A percentile compares a stretch with the other conserved stretches of the same genome.
These are phyloP conservation scores for Phoenix dactylifera DNA, from an alignment of 176 grass and related monocot genomes.

Conservation along the genomic window DNA sequence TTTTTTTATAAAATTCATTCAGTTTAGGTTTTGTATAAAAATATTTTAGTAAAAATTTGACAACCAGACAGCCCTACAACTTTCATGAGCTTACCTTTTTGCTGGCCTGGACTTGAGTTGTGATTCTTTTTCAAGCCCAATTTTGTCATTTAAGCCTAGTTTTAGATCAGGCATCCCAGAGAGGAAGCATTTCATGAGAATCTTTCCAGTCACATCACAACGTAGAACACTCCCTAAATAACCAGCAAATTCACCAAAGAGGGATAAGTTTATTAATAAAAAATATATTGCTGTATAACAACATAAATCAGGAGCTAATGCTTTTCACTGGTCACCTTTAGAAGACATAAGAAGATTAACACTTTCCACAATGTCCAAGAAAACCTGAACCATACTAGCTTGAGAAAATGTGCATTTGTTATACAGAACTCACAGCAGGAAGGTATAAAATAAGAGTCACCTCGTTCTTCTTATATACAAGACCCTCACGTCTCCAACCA, in stretches of 20 bases:
- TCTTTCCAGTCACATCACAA: slow-evolving; percentile 96
- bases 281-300: slow-evolving; percentile 1
- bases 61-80: no score
- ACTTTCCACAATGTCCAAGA: slow-evolving; percentile 99
- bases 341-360: slow-evolving; percentile 99
- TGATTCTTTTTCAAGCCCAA: slow-evolving; percentile 97
- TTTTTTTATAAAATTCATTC: no score
- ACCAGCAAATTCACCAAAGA: neutral
- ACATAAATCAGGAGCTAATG: neutral
- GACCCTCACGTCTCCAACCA: slow-evolving; percentile 98
- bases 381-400: slow-evolving; percentile 52
- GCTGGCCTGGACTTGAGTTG: slow-evolving; percentile 86
- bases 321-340: slow-evolving; percentile 54
- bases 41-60: no score
- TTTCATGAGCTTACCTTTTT: slow-evolving; percentile 46
- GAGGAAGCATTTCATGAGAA: slow-evolving; percentile 99
- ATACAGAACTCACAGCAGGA: slow-evolving; percentile 5
- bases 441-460: slow-evolving; percentile 17
- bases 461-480: slow-evolving; percentile 99
- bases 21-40: no score
- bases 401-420: slow-evolving; percentile 4
- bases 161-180: slow-evolving; percentile 99
- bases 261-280: slow-evolving; percentile 3
- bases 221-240: slow-evolving; percentile 84
- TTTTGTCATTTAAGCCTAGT: slow-evolving; percentile 95